These are phyloP conservation scores for Blastomyces gilchristii DNA, from an alignment of 2,329 filamentous ascomycete species.

Conservation along the genomic window DNA sequence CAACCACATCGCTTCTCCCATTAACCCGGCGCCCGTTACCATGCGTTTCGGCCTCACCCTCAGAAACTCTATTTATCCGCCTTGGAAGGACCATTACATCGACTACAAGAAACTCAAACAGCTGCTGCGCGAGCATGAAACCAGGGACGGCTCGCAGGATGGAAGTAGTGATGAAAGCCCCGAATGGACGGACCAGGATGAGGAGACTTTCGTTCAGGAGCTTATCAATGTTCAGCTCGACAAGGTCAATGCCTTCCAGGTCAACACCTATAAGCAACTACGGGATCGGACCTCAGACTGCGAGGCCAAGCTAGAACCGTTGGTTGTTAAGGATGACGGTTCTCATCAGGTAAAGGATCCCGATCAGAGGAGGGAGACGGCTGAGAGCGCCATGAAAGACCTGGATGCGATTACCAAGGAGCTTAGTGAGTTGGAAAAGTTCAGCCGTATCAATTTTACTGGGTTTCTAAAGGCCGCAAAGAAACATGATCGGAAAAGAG, in stretches of 20 bases:
- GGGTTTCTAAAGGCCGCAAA: constrained; percentile 97
- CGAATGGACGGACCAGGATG: constrained; percentile 84
- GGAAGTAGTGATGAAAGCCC: constrained; percentile 45
- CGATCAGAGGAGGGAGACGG: constrained; percentile 44
- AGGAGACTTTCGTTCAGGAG: constrained; percentile 88
- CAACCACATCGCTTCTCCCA: constrained; percentile 6
- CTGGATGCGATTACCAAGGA: constrained; percentile 67
- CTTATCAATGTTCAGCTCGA: constrained; percentile 89
- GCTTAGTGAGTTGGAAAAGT: constrained; percentile 86
- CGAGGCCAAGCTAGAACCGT: constrained; percentile 53
- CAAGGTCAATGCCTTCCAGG: constrained; percentile 86
- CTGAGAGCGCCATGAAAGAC: constrained; percentile 62
- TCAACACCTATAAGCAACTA: constrained; percentile 68
- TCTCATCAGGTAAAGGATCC: constrained; percentile 27
- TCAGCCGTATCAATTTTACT: constrained; percentile 92
- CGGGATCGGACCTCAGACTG: constrained; percentile 67
- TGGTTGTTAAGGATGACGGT: constrained; percentile 34
- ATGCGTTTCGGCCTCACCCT: constrained; percentile 96
- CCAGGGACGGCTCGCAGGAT: constrained; percentile 34
- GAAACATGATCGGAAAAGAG: constrained; percentile 94
- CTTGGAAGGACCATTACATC: constrained; percentile 90
- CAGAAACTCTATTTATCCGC: constrained; percentile 64
- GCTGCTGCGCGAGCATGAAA: constrained; percentile 67
- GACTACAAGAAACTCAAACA: constrained; percentile 90
- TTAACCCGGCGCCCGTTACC: constrained; percentile 18